Base-by-base conservation (phyloP, 2,329 filamentous ascomycete species). In the Clonostachys rosea region DNA sequence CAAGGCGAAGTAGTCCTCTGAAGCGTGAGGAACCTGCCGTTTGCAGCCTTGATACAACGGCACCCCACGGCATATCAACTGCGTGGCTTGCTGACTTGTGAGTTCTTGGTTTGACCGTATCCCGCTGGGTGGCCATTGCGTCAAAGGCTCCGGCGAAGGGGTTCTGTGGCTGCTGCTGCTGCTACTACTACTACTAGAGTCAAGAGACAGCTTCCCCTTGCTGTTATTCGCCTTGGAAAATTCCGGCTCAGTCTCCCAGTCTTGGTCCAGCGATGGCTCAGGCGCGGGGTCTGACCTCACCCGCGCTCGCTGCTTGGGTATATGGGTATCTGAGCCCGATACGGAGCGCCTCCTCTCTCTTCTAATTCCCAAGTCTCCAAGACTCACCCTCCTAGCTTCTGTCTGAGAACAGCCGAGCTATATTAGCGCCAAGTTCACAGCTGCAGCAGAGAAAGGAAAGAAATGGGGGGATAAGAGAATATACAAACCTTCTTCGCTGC, bases 41-140 rank as follows among this genome's bases (percentile, higher is more conserved):
- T 72, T 75, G 58, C 78, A 71, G 17, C 82, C 82, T 47, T 70
- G 76, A 60, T 80, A 76, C 3, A 70, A 67, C 5, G 81, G 78
- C 3, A 76, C 79, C 6, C 82, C 82, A 8, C 73, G 68, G n/a
- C 72, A 71, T 51, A 85, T 78, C 49, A 83, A 68, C 43, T 80
- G 73, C 64, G 76, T 73, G 10, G 81, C 82, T 43, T 75, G 72
- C 40, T 69, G 71, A 14, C 77, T 72, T 1, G 73, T 65, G 9
- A 85, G 68, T 50, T 78, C 73, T 36, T 78, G 75, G 20, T 71
- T 60, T 40, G 59, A 65, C 11, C 69, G 65, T 43, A 81, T 62
- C 44, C 74, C 76, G 11, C 67, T 63, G 0, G 81, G 81, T 16
- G 81, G 81, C 81, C 81, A 85, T 55, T 73, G 65, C 3, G 71